Base-by-base conservation (phyloP, 805 yeast genomes). In the Nakazawaea wickerhamii region DNA sequence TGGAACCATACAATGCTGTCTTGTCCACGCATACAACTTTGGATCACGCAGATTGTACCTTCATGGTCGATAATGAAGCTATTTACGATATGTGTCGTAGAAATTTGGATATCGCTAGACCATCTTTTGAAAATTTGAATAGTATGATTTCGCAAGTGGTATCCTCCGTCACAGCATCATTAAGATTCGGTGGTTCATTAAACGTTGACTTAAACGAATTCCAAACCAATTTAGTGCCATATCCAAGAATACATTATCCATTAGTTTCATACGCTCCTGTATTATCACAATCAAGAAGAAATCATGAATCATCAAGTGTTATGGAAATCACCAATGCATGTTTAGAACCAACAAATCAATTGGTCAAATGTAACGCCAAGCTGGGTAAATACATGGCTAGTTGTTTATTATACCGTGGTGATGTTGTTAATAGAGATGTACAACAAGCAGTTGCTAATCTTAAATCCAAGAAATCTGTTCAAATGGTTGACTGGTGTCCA, bases 201-300 rank as follows among this genome's bases (percentile, higher is more conserved):
- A 88, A 88, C 61, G 96, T 88, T 48, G 96, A 88, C 66, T 77
- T 88, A 61, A 88, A 87, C 65, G 96, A 88, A 68, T 88, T 88
- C 77, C 96, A 88, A 71, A 88, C 96, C 44, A 88, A 88, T 68
- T 73, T 88, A 73, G 96, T 88, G 38, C 96, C 96, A 54, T 88
- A 84, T 70, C 96, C 96, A 64, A 84, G 96, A 71, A 88, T 88
- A 58, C 96, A 88, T 68, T 88, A 88, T 87, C 96, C 96, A 57
- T 78, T 88, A 63, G 95, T 87, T 40, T 84, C 95, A 43, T 88
- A 87, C 61, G 95, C 95, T 13, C 96, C 96, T 48, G 90, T 88
- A 40, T 73, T 84, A 59, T 81, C 93, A 19, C 84, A 81, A 54
- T 73, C 81, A 43, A 86, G 88, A 75, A 88, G 95, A 38, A 73